These are phyloP conservation scores for Fusarium stilboides DNA, from an alignment of 2,329 filamentous ascomycete genomes.

Conservation along the genomic window DNA sequence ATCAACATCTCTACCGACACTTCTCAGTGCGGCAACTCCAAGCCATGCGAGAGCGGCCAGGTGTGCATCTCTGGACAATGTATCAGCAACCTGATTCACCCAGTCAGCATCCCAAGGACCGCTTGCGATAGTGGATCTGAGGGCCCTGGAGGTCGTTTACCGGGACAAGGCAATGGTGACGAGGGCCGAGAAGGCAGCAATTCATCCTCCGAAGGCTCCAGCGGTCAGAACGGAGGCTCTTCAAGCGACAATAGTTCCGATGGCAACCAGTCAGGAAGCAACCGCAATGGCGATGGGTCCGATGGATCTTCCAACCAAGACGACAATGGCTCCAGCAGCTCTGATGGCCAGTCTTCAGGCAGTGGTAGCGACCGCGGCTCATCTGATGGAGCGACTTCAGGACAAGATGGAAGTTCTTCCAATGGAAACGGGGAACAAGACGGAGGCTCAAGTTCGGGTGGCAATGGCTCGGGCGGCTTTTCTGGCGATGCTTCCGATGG, in stretches of 20 bases:
- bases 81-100: conserved; percentile 6
- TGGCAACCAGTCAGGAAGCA: not conserved
- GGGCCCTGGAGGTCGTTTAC: not conserved
- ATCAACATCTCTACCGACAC: conserved; percentile 27
- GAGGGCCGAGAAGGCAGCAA: not conserved
- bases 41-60: conserved; percentile 19
- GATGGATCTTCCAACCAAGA: not conserved
- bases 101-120: not conserved
- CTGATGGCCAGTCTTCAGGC: not conserved
- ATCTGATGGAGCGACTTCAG: not conserved
- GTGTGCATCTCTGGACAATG: conserved; percentile 36
- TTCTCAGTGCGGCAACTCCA: conserved; percentile 19
- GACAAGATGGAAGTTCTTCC: not conserved
- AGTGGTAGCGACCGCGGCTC: not conserved
- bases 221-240: not conserved
- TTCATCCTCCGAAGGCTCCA: not conserved
- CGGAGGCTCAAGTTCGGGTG: not conserved
- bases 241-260: not conserved
- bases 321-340: not conserved
- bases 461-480: not conserved
- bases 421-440: not conserved
- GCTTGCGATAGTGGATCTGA: conserved; percentile 1
- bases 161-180: not conserved
- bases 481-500: not conserved
- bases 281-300: not conserved